Conservation (phyloP, 2,329 filamentous ascomycete genomes). For the Gaeumannomyces tritici region DNA sequence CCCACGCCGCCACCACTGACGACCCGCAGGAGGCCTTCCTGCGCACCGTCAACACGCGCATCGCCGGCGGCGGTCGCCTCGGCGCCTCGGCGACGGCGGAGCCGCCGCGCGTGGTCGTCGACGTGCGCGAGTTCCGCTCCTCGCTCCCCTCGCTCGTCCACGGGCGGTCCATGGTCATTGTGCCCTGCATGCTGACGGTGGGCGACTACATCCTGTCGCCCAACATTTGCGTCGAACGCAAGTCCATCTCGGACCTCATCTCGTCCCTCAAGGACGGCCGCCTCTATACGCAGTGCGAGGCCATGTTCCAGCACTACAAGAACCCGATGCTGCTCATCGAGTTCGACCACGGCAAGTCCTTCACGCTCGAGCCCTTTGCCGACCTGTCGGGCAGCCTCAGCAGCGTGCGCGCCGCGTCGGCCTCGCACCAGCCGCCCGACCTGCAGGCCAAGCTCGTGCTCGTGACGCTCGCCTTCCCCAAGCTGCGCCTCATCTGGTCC, state of each 20-base stretch:
- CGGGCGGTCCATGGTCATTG: slow-evolving; percentile 75
- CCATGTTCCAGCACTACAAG: slow-evolving; percentile 91
- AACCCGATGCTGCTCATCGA: slow-evolving; percentile 88
- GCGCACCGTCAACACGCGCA: slow-evolving; percentile 90
- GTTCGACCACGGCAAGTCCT: slow-evolving; percentile 95
- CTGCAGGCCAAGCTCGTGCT: slow-evolving; percentile 88
- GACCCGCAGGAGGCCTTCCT: slow-evolving; percentile 89
- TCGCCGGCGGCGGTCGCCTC: slow-evolving; percentile 83
- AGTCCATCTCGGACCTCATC: slow-evolving; percentile 85
- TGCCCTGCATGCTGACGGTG: slow-evolving; percentile 93
- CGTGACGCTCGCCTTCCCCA: slow-evolving; percentile 83
- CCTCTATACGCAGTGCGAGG: slow-evolving; percentile 83
- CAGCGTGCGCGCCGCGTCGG: slow-evolving; percentile 37
- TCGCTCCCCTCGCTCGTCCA: slow-evolving; percentile 86
- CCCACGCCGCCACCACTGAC: slow-evolving; percentile 50
- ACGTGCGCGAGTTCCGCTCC: slow-evolving; percentile 92
- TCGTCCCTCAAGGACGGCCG: slow-evolving; percentile 86
- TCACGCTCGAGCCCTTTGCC: slow-evolving; percentile 79
- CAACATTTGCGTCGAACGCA: slow-evolving; percentile 86
- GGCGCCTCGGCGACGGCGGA: slow-evolving; percentile 79
- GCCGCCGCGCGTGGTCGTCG: slow-evolving; percentile 84
- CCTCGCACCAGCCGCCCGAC: slow-evolving; percentile 52
- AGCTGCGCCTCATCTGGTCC: slow-evolving; percentile 87
- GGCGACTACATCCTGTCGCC: slow-evolving; percentile 93
- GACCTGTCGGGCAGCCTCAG: slow-evolving; percentile 53